Percentiles rank a stretch among this genome's conserved stretches.
phyloP scores from a whole-genome alignment of 1,139 yeast genomes.

The Scheffersomyces insectosa region DNA sequence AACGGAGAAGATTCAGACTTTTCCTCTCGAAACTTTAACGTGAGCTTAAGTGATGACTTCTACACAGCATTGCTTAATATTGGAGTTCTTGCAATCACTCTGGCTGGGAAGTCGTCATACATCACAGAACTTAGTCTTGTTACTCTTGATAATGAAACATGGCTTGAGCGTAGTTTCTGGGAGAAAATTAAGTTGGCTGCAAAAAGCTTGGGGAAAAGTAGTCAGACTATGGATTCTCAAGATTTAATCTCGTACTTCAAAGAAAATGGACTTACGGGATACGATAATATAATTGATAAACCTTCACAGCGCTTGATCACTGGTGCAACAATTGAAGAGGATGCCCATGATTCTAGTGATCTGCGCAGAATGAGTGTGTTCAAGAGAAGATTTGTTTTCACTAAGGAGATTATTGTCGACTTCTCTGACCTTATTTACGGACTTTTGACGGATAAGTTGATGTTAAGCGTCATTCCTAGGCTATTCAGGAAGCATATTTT shows the following conservation, averaged over 20 bases:
- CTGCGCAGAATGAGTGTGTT: slow-evolving; percentile 20
- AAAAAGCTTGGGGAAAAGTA: neutral
- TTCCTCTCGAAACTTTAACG: slow-evolving; percentile 27
- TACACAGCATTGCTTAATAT: slow-evolving; percentile 59
- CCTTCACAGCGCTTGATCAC: slow-evolving; percentile 31
- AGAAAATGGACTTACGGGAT: slow-evolving; percentile 25
- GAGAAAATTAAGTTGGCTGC: slow-evolving; percentile 8
- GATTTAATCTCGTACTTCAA: slow-evolving; percentile 16
- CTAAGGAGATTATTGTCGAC: slow-evolving; percentile 19
- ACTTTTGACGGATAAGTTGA: slow-evolving; percentile 14
- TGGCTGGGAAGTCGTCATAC: slow-evolving; percentile 67
- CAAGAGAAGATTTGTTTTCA: slow-evolving; percentile 20
- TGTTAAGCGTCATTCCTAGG: slow-evolving; percentile 5
- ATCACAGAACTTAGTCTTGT: slow-evolving; percentile 59
- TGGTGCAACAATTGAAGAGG: slow-evolving; percentile 10
- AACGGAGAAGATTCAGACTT: slow-evolving; percentile 17
- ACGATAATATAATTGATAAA: slow-evolving; percentile 31
- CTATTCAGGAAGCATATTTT: slow-evolving; percentile 3
- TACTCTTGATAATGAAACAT: slow-evolving; percentile 51
- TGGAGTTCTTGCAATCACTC: slow-evolving; percentile 63
- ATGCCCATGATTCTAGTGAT: slow-evolving; percentile 13
- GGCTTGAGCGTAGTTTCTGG: slow-evolving; percentile 51
- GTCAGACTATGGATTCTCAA: slow-evolving; percentile 1
- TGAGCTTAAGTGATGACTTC: slow-evolving; percentile 59
- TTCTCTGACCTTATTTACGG: slow-evolving; percentile 28